Conservation (phyloP, 2,329 filamentous ascomycete species). For the Diplodia seriata region DNA sequence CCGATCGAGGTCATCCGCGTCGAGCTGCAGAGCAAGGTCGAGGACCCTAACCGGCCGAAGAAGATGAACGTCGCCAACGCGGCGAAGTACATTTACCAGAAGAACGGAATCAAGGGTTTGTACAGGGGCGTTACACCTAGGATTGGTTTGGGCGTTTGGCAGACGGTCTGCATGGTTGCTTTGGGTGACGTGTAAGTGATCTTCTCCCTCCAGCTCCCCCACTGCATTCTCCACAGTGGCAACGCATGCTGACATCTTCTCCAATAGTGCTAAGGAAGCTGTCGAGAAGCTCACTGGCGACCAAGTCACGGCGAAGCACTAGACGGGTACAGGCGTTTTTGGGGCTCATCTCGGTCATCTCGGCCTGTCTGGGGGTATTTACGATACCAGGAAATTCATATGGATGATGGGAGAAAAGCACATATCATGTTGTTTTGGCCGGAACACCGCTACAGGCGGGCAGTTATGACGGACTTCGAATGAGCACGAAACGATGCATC, state of each 20-base stretch:
- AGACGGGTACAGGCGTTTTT: slow-evolving; percentile 41
- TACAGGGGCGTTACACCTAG: slow-evolving; percentile 95
- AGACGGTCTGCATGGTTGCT: slow-evolving; percentile 99
- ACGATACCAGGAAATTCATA: slow-evolving; percentile 10
- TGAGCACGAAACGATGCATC: slow-evolving; percentile 25
- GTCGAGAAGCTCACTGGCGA: slow-evolving; percentile 71
- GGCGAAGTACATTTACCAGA: slow-evolving; percentile 83
- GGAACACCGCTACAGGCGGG: slow-evolving; percentile 18
- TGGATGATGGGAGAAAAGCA: slow-evolving; percentile 14
- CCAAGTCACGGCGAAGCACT: slow-evolving; percentile 69
- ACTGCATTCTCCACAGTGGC: background rate
- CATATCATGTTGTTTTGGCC: slow-evolving; percentile 20
- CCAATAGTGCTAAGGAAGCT: slow-evolving; percentile 66
- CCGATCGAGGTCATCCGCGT: slow-evolving; percentile 99
- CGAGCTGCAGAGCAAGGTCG: slow-evolving; percentile 99
- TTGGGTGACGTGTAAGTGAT: slow-evolving; percentile 88
- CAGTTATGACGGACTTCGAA: slow-evolving; percentile 18
- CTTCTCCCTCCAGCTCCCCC: background rate
- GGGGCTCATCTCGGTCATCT: slow-evolving; percentile 23
- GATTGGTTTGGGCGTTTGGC: slow-evolving; percentile 96
- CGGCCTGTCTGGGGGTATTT: slow-evolving; percentile 22
- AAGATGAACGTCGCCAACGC: slow-evolving; percentile 95
- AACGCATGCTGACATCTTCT: background rate
- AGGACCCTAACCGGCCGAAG: slow-evolving; percentile 96
- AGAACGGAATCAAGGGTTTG: slow-evolving; percentile 87